A percentile compares a stretch with the other conserved stretches of the same genome.
Evolutionary conservation across 1,139 yeast species (phyloP).

Genomic region (Spencermartinsiella ligniputridi): DNA sequence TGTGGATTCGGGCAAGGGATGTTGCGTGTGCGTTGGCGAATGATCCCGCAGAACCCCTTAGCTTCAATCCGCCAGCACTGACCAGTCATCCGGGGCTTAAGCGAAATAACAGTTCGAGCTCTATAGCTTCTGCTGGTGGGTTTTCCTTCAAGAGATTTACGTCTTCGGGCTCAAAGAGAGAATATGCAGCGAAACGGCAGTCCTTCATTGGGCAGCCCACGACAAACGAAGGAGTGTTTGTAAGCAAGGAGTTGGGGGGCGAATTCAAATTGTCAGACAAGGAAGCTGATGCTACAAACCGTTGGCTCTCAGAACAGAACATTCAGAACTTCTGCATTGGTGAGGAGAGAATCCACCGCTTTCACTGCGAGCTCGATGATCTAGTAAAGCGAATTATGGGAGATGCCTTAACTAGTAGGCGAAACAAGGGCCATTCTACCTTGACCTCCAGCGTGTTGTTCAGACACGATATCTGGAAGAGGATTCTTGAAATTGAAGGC

Average conservation of each 20-base stretch:
- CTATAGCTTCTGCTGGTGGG: constrained; percentile 18
- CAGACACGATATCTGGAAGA: constrained; percentile 27
- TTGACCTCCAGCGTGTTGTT: constrained; percentile 26
- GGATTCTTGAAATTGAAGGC: constrained; percentile 28
- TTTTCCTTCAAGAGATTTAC: constrained; percentile 29
- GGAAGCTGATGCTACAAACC: constrained; percentile 32
- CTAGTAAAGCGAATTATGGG: constrained; percentile 33
- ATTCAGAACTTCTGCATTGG: constrained; percentile 35
- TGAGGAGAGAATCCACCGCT: constrained; percentile 36
- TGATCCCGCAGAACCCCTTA: constrained; percentile 3
- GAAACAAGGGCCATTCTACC: constrained; percentile 28
- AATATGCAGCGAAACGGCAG: constrained; percentile 26
- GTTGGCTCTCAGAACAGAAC: constrained; percentile 32
- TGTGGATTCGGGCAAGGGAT: constrained; percentile 31
- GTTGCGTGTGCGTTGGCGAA: constrained; percentile 24
- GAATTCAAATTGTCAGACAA: constrained; percentile 33
- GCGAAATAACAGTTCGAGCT: constrained; percentile 22
- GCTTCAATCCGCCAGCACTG: constrained; percentile 4
- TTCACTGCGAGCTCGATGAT: constrained; percentile 34
- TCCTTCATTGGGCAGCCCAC: constrained; percentile 21
- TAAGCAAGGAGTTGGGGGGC: constrained; percentile 30
- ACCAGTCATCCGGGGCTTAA: constrained; percentile 8
- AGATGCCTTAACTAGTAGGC: constrained; percentile 24
- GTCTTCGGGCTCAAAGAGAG: constrained; percentile 20
- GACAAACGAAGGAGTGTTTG: constrained; percentile 28